Evolutionary conservation across 768 basidiomycete genomes (phyloP), one percentile per base, ranked within the genome.

Genomic region (Phaeotremella fagi): DNA sequence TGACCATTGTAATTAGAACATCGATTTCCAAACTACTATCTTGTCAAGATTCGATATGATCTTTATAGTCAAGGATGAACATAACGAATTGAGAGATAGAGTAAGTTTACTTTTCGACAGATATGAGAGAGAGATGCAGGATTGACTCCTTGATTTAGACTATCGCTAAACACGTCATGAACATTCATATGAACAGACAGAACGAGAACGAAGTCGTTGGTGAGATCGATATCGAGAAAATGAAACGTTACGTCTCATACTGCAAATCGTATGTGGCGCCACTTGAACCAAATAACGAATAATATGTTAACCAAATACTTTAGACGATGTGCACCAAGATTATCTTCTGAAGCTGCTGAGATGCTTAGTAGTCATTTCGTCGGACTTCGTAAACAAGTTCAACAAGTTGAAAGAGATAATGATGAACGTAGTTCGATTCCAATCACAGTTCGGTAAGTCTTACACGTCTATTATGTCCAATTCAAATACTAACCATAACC

Each of bases 11-110:
- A 11, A 6, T 18, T 55, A 81, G 89, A 95, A 95, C 70, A 95
- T 95, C 60, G 92, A 95, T 71, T 92, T 95, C 74, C 91, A 95
- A 77, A 95, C 92, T 4, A 98, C 95, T 1, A 97, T 99, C 61
- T 76, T 99, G 70, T 97, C 92, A 44, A 87, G 95, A 52, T 99
- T 99, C 75, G 95, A 99, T 72, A 94, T 99, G 92, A 98, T 99
- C 64, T 99, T 98, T 78, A 94, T 99, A 60, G 87, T 99, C 55
- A 90, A 88, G 72, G 95, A 99, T 66, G 91, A 98, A 67, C 95
- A 99, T 72, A 90, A 97, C 70, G 95, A 98, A 73, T 78, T 80
- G 35, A 82, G 95, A 44, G 95, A 99, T 73, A 83, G 85, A 74
- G 91, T 89, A 55, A 35, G 81, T 76, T 29, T 27, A 35, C 50